Percentiles rank a stretch among this genome's conserved stretches.
Evolutionary conservation across 2,329 filamentous ascomycete genomes (phyloP).

Genomic region (Hirsutella minnesotensis): DNA sequence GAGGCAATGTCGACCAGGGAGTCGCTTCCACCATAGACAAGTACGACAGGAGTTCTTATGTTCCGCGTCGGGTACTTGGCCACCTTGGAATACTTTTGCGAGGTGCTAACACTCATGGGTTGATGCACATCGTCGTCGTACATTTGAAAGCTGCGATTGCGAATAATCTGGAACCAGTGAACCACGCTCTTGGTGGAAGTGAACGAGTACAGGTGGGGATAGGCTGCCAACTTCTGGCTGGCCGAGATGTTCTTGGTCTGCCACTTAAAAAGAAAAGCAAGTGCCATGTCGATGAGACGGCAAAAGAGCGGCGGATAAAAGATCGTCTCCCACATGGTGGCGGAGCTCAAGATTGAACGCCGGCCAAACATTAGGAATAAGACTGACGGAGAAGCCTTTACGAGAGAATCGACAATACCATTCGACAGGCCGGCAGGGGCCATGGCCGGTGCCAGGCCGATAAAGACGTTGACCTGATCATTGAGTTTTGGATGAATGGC

Average conservation of each 20-base stretch:
- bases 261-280: conserved; percentile 86
- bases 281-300: conserved; percentile 69
- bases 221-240: conserved; percentile 87
- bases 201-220: conserved; percentile 92
- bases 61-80: conserved; percentile 94
- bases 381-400: conserved; percentile 87
- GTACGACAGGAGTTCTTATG: conserved; percentile 87
- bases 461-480: conserved; percentile 87
- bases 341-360: conserved; percentile 79
- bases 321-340: conserved; percentile 95
- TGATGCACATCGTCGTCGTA: conserved; percentile 89
- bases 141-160: conserved; percentile 94
- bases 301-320: conserved; percentile 92
- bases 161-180: conserved; percentile 99
- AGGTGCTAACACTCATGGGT: conserved; percentile 56
- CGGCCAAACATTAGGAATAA: conserved; percentile 88
- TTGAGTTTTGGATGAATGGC: conserved; percentile 89
- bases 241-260: conserved; percentile 69
- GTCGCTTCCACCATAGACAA: conserved; percentile 89
- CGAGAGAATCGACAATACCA: conserved; percentile 80
- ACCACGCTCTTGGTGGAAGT: conserved; percentile 95
- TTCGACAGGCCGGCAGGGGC: conserved; percentile 83
- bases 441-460: conserved; percentile 93
- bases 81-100: conserved; percentile 85
- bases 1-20: conserved; percentile 87